phyloP scores from a whole-genome alignment of 2,329 filamentous ascomycete species.

The Phoma sp. region DNA sequence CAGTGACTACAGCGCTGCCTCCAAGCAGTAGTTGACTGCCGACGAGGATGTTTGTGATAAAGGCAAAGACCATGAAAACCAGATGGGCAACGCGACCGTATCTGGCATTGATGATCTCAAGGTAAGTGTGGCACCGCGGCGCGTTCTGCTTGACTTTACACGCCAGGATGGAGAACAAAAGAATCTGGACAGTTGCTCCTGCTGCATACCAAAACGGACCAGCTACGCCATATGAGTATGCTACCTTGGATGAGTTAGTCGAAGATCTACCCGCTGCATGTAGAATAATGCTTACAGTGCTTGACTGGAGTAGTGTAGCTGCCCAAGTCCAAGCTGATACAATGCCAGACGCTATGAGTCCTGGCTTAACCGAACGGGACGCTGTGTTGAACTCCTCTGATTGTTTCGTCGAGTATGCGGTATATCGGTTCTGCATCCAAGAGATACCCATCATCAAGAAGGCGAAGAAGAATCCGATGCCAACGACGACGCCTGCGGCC shows the following conservation, averaged over 20 bases:
- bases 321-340: constrained; percentile 60
- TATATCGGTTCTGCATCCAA: constrained; percentile 47
- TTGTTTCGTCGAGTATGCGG: constrained; percentile 49
- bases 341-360: constrained; percentile 56
- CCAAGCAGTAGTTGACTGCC: constrained; percentile 52
- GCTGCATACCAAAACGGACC: constrained; percentile 51
- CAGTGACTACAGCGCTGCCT: constrained; percentile 53
- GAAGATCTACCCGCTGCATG: neutral
- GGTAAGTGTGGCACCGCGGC: constrained; percentile 50
- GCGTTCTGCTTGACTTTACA: constrained; percentile 53
- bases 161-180: constrained; percentile 53
- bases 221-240: constrained; percentile 40
- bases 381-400: constrained; percentile 59
- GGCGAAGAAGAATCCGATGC: constrained; percentile 53
- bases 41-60: constrained; percentile 55
- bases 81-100: constrained; percentile 49
- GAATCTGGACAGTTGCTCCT: constrained; percentile 54
- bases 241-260: constrained; percentile 14
- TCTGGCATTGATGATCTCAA: constrained; percentile 51
- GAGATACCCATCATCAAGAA: constrained; percentile 45
- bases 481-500: constrained; percentile 50
- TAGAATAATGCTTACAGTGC: constrained; percentile 23
- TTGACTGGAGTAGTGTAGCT: constrained; percentile 48
- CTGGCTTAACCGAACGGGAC: constrained; percentile 52
- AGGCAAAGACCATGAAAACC: constrained; percentile 51